phyloP scores from a whole-genome alignment of 306 rosid species.

The Lathyrus aphaca region DNA sequence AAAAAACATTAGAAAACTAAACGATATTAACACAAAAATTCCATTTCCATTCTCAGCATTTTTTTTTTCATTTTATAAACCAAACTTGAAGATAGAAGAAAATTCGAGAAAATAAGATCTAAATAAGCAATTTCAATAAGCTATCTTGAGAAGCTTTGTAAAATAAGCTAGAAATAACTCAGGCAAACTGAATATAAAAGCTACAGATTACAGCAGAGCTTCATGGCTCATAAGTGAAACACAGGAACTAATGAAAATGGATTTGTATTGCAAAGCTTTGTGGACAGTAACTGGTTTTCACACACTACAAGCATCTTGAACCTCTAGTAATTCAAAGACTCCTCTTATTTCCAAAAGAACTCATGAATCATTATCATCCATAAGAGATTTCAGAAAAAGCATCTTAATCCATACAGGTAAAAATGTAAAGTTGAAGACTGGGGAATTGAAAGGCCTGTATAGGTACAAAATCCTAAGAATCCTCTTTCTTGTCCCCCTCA shows the following conservation, averaged over 20 bases:
- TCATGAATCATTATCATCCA: slow-evolving; percentile 33
- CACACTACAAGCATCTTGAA: slow-evolving; percentile 32
- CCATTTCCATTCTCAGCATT: neutral
- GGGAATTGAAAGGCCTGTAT: slow-evolving; percentile 41
- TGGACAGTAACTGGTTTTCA: slow-evolving; percentile 33
- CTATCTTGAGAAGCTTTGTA: neutral
- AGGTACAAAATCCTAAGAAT: slow-evolving; percentile 45
- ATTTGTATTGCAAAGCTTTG: slow-evolving; percentile 36
- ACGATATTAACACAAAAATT: neutral
- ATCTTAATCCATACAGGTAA: slow-evolving; percentile 39
- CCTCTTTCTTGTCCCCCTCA: slow-evolving; percentile 47
- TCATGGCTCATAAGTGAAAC: slow-evolving; percentile 9
- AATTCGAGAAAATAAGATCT: neutral
- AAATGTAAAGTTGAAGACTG: slow-evolving; percentile 25
- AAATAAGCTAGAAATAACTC: neutral
- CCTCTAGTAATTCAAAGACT: slow-evolving; percentile 29
- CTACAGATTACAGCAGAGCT: neutral
- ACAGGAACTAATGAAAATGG: slow-evolving; percentile 13
- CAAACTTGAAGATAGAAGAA: neutral
- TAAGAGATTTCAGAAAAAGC: slow-evolving; percentile 35
- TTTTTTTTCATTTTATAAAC: neutral
- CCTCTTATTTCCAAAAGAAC: slow-evolving; percentile 34
- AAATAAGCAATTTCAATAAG: neutral
- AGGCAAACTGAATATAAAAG: slow-evolving; percentile 19
- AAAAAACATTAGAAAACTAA: neutral